Evolutionary conservation across 1,284 basidiomycete genomes (phyloP).

Genomic region (Pseudozyma thailandica): DNA sequence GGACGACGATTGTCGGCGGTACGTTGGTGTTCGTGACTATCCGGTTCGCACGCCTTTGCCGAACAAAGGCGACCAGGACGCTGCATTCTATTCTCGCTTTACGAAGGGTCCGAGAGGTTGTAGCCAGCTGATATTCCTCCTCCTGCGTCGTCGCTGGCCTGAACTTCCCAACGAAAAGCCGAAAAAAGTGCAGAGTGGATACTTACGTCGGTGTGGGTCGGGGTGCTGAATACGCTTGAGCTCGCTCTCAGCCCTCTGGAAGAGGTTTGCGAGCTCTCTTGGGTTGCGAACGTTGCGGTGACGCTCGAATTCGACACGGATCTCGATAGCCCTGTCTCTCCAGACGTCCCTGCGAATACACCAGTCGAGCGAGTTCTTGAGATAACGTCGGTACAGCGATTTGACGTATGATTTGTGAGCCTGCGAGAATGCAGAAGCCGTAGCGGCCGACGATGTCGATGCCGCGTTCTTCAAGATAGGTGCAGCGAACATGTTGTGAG

Average conservation of each 20-base stretch:
- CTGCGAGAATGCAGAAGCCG: constrained; percentile 73
- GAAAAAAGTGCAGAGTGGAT: too few species aligned
- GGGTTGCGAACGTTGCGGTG: constrained; percentile 91
- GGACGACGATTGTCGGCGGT: too few species aligned
- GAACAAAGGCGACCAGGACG: too few species aligned
- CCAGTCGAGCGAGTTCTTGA: constrained; percentile 90
- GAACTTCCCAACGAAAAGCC: too few species aligned
- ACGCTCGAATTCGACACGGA: constrained; percentile 88
- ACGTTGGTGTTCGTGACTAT: too few species aligned
- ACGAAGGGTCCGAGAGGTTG: too few species aligned
- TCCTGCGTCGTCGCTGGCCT: too few species aligned
- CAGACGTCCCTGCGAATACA: constrained; percentile 83
- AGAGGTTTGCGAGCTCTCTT: constrained; percentile 80
- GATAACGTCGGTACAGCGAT: constrained; percentile 85
- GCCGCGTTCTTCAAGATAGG: constrained; percentile 30
- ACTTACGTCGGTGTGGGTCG: constrained; percentile 88
- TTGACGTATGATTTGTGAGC: constrained; percentile 88
- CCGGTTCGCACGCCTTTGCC: too few species aligned
- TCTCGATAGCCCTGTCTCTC: constrained; percentile 82
- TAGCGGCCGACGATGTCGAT: constrained; percentile 11
- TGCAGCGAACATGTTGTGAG: constrained; percentile 29
- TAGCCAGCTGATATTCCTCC: too few species aligned
- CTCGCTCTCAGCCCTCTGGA: constrained; percentile 82
- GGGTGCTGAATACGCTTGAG: constrained; percentile 80
- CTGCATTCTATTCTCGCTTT: too few species aligned